Percentiles rank a stretch among this genome's conserved stretches.
These are phyloP conservation scores for Vitis labrusca DNA, from an alignment of 164 flowering plant species.

Conservation along the genomic window DNA sequence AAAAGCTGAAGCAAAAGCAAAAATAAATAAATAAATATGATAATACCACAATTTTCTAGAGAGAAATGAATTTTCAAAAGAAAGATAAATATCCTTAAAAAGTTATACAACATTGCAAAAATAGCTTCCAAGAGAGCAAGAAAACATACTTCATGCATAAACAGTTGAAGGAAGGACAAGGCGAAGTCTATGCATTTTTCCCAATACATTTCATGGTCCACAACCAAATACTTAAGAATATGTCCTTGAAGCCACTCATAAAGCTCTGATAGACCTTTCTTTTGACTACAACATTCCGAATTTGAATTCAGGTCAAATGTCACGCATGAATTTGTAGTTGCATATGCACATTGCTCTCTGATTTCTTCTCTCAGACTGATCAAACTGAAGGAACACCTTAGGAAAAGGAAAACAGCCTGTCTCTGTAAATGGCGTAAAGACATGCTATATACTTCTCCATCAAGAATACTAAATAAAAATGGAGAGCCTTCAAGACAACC, in stretches of 20 bases:
- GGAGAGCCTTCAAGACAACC: slow-evolving; percentile 70
- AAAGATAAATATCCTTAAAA: no score
- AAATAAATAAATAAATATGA: not conserved
- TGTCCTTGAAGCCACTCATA: slow-evolving; percentile 64
- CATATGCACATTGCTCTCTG: slow-evolving; percentile 28
- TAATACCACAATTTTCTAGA: no score
- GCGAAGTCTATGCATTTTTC: slow-evolving; percentile 48
- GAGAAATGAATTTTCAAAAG: not conserved
- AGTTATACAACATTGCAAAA: not conserved
- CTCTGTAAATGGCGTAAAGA: slow-evolving; percentile 58
- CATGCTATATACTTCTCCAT: slow-evolving; percentile 19
- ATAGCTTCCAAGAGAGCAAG: not conserved
- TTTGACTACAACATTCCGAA: slow-evolving; percentile 22
- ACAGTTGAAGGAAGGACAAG: slow-evolving; percentile 62
- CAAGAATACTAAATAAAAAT: slow-evolving; percentile 37
- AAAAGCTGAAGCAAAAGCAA: slow-evolving; percentile 1
- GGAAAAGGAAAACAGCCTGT: slow-evolving; percentile 59
- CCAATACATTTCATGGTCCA: slow-evolving; percentile 24
- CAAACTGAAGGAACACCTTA: slow-evolving; percentile 63
- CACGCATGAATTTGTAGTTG: slow-evolving; percentile 20
- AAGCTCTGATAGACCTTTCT: slow-evolving; percentile 54
- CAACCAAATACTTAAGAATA: slow-evolving; percentile 33
- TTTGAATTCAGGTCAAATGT: slow-evolving; percentile 11
- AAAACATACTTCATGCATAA: slow-evolving; percentile 66
- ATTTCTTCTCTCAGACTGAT: slow-evolving; percentile 27